A percentile compares a stretch with the other conserved stretches of the same genome.
Conservation (phyloP, 768 basidiomycete species). For the Crucibulum laeve region DNA sequence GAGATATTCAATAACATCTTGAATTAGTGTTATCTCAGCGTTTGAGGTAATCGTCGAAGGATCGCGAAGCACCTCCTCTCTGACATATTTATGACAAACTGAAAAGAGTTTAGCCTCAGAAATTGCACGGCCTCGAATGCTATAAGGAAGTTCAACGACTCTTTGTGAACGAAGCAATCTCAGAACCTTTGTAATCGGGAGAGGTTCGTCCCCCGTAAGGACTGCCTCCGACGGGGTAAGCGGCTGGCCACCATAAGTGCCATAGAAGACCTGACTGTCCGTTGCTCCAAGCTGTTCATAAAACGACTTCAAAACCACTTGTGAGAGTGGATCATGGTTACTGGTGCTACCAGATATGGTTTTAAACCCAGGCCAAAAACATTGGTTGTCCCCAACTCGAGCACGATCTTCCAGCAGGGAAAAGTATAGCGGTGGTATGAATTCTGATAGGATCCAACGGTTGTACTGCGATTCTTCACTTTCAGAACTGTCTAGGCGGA, state of each 20-base stretch:
- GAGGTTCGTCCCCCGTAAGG: slow-evolving; percentile 17
- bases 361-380: slow-evolving; percentile 31
- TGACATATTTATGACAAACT: slow-evolving; percentile 22
- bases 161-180: too few relatives aligned
- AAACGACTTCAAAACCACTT: slow-evolving; percentile 20
- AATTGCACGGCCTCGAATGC: too few relatives aligned
- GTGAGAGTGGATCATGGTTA: slow-evolving; percentile 12
- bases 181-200: too few relatives aligned
- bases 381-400: slow-evolving; percentile 10
- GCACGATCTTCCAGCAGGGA: slow-evolving; percentile 28
- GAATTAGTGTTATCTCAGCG: slow-evolving; percentile 15
- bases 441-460: slow-evolving; percentile 31
- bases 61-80: slow-evolving; percentile 14
- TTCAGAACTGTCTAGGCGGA: slow-evolving; percentile 33
- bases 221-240: slow-evolving; percentile 17
- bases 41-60: slow-evolving; percentile 5
- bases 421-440: slow-evolving; percentile 33
- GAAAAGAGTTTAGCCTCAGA: too few relatives aligned
- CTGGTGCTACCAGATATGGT: not conserved
- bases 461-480: slow-evolving; percentile 34
- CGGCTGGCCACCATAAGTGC: slow-evolving; percentile 10
- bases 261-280: slow-evolving; percentile 19
- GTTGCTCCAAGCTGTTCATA: slow-evolving; percentile 20
- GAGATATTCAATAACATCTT: slow-evolving; percentile 22
- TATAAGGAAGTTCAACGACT: too few relatives aligned